Percentiles rank a stretch among this genome's conserved stretches.
Evolutionary conservation across 2,329 filamentous ascomycete species (phyloP).

Genomic region (Scorias spongiosa): DNA sequence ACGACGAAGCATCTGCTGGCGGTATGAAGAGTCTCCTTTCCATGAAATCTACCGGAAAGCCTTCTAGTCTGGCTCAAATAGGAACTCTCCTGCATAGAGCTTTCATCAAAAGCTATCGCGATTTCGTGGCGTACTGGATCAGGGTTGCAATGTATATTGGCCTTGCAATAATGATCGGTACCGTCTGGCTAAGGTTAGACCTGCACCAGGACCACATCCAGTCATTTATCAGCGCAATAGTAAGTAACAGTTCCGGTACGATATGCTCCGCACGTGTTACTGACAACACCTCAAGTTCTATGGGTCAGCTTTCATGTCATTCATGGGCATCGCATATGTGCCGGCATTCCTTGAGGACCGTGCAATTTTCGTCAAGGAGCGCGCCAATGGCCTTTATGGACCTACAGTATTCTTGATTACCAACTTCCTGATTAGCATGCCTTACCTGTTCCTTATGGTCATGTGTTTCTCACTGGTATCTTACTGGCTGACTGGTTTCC

Average conservation of each 20-base stretch:
- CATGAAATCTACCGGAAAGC: neutral
- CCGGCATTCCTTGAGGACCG: conserved; percentile 68
- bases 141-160: conserved; percentile 64
- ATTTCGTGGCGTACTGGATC: conserved; percentile 67
- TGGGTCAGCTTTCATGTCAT: conserved; percentile 33
- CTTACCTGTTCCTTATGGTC: conserved; percentile 63
- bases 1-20: neutral
- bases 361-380: conserved; percentile 55
- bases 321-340: conserved; percentile 56
- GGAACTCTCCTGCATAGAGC: conserved; percentile 57
- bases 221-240: conserved; percentile 62
- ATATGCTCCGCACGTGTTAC: neutral
- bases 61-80: neutral
- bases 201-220: conserved; percentile 56
- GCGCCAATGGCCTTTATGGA: conserved; percentile 64
- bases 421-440: conserved; percentile 68
- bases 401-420: conserved; percentile 53
- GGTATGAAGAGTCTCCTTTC: conserved; percentile 18
- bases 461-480: conserved; percentile 57
- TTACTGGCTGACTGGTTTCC: conserved; percentile 70
- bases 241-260: conserved; percentile 4
- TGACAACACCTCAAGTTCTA: conserved; percentile 22
- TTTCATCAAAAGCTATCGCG: conserved; percentile 66
- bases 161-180: conserved; percentile 71
- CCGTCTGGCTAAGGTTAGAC: conserved; percentile 62